Conservation (phyloP, 179 eudicot species). For the Corrigiola litoralis region DNA sequence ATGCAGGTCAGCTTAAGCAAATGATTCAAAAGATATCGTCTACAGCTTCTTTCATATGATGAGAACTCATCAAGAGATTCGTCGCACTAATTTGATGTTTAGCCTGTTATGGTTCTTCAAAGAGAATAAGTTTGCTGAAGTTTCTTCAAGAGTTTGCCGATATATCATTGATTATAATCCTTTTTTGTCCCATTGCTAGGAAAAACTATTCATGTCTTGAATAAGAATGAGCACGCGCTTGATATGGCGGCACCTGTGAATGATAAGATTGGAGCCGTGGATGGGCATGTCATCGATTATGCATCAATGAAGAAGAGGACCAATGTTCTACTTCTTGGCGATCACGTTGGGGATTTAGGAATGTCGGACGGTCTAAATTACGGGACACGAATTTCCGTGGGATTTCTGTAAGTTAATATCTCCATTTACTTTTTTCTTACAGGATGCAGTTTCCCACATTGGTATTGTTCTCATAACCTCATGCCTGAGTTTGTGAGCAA, state of each 20-base stretch:
- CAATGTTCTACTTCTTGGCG: constrained; percentile 87
- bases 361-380: constrained; percentile 91
- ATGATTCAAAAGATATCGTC: background rate
- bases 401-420: constrained; percentile 68
- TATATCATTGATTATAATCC: background rate
- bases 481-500: background rate
- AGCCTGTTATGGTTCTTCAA: background rate
- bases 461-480: background rate
- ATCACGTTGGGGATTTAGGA: constrained; percentile 90
- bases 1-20: background rate
- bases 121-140: background rate
- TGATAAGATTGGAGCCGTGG: constrained; percentile 48
- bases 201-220: constrained; percentile 81
- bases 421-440: constrained; percentile 1
- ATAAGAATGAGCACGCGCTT: constrained; percentile 93
- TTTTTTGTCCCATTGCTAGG: constrained; percentile 40
- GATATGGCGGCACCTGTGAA: constrained; percentile 88
- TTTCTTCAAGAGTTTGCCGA: background rate
- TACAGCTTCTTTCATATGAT: background rate
- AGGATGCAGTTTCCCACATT: background rate
- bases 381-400: constrained; percentile 76
- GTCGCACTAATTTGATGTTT: no score
- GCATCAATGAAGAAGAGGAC: constrained; percentile 66
- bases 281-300: constrained; percentile 39
- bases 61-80: background rate